These are phyloP conservation scores for Cytospora piceicola DNA, from an alignment of 2,329 filamentous ascomycete genomes.

Conservation along the genomic window DNA sequence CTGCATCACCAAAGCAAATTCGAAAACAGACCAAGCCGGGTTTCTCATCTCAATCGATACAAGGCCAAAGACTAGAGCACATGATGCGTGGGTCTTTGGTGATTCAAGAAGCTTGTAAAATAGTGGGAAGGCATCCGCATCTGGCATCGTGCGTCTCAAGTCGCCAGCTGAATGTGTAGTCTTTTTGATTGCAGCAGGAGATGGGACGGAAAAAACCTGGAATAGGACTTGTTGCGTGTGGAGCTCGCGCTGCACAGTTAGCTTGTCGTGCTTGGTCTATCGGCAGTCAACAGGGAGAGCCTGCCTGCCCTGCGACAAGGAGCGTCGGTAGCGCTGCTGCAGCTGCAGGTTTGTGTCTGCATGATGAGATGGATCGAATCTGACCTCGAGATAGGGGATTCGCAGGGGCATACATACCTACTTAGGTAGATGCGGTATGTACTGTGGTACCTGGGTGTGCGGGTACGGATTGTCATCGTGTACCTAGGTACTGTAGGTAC, in stretches of 20 bases:
- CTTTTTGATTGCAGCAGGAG: slow-evolving; percentile 28
- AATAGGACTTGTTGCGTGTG: slow-evolving; percentile 18
- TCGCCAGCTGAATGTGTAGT: slow-evolving; percentile 30
- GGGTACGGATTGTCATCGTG: not conserved
- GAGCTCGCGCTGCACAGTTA: slow-evolving; percentile 9
- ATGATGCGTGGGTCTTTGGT: slow-evolving; percentile 9
- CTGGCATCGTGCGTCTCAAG: slow-evolving; percentile 28
- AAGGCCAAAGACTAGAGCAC: slow-evolving; percentile 9
- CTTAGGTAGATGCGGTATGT: not conserved
- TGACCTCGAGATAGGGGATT: slow-evolving; percentile 15
- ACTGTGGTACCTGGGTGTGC: not conserved
- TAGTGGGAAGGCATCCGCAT: slow-evolving; percentile 19
- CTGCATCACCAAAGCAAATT: not conserved
- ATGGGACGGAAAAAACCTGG: slow-evolving; percentile 16
- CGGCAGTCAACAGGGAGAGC: not conserved
- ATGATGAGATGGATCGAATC: slow-evolving; percentile 26
- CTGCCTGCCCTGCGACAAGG: slow-evolving; percentile 5
- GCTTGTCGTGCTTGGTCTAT: not conserved
- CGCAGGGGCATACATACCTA: not conserved
- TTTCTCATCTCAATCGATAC: slow-evolving; percentile 14
- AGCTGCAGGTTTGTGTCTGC: slow-evolving; percentile 11
- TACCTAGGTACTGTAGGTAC: not conserved
- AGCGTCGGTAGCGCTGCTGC: slow-evolving; percentile 23
- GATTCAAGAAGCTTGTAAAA: slow-evolving; percentile 11
- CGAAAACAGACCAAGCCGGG: slow-evolving; percentile 9